Conservation (phyloP, 2,329 filamentous ascomycete species). For the Fusarium miscanthi region DNA sequence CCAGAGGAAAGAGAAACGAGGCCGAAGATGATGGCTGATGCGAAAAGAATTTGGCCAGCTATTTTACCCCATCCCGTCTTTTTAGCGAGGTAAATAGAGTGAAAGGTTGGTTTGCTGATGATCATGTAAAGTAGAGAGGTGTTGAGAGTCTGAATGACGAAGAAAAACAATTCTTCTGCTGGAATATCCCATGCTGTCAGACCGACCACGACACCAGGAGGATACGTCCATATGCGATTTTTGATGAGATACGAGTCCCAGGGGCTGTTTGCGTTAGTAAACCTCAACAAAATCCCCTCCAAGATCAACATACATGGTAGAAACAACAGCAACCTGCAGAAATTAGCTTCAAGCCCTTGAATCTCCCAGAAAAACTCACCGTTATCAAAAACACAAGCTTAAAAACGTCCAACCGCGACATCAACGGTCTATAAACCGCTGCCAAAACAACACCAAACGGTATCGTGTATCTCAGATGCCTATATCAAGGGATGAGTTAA, state of each 20-base stretch:
- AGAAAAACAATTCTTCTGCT: constrained; percentile 80
- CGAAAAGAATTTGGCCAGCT: constrained; percentile 62
- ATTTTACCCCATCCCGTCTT: constrained; percentile 47
- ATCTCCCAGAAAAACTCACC: neutral
- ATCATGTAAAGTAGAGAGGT: constrained; percentile 76
- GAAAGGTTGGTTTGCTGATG: constrained; percentile 71
- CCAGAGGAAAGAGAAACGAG: constrained; percentile 56
- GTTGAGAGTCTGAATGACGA: constrained; percentile 80
- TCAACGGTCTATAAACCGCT: constrained; percentile 27
- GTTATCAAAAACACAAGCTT: constrained; percentile 36
- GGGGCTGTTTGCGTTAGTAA: constrained; percentile 52
- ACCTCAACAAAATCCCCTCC: neutral
- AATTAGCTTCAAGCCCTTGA: neutral
- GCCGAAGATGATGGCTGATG: constrained; percentile 57
- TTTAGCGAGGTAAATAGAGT: constrained; percentile 55
- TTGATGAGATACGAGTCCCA: constrained; percentile 83
- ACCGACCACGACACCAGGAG: constrained; percentile 71
- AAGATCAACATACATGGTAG: constrained; percentile 61
- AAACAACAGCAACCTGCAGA: constrained; percentile 62
- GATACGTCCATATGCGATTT: constrained; percentile 77
- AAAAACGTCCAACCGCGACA: constrained; percentile 31
- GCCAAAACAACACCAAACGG: constrained; percentile 26
- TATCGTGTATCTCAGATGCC: constrained; percentile 42
- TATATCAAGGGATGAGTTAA: constrained; percentile 5
- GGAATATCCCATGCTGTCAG: constrained; percentile 73